Conservation (phyloP, 2,329 filamentous ascomycete genomes). For the Fusarium hainanense region DNA sequence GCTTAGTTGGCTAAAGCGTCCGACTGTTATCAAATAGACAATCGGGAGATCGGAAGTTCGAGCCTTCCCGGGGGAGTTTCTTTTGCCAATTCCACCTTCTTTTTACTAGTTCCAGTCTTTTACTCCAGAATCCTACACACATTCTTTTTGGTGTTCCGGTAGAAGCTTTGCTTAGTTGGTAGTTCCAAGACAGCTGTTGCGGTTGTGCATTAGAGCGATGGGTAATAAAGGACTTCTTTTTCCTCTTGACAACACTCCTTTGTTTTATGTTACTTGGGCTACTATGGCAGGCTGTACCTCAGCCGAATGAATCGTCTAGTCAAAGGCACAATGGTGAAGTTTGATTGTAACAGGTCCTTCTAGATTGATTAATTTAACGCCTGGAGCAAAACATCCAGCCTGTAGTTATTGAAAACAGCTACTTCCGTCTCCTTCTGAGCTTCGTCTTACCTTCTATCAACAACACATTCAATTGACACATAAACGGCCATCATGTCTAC, state of each 20-base stretch:
- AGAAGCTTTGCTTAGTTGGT: no score
- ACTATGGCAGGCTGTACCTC: neutral
- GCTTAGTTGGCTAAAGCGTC: conserved; percentile 45
- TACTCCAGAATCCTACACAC: no score
- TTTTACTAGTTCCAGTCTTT: neutral
- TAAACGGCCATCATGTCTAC: neutral
- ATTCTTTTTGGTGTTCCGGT: neutral
- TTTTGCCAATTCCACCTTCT: neutral
- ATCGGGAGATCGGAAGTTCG: conserved; percentile 49
- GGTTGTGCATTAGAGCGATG: no score
- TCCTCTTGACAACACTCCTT: no score
- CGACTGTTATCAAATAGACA: conserved; percentile 42
- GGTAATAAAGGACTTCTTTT: neutral
- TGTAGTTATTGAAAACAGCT: neutral
- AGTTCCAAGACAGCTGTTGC: no score
- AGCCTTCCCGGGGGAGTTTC: conserved; percentile 46
- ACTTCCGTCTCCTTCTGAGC: no score
- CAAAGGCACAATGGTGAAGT: neutral
- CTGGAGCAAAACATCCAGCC: neutral
- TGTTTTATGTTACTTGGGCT: neutral
- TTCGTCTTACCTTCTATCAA: neutral
- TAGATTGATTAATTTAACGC: neutral
- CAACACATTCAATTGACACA: neutral
- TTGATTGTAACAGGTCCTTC: neutral
- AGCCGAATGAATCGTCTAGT: neutral